Evolutionary conservation across 345 rosid species (phyloP).

Genomic region (Zanthoxylum bungeanum): DNA sequence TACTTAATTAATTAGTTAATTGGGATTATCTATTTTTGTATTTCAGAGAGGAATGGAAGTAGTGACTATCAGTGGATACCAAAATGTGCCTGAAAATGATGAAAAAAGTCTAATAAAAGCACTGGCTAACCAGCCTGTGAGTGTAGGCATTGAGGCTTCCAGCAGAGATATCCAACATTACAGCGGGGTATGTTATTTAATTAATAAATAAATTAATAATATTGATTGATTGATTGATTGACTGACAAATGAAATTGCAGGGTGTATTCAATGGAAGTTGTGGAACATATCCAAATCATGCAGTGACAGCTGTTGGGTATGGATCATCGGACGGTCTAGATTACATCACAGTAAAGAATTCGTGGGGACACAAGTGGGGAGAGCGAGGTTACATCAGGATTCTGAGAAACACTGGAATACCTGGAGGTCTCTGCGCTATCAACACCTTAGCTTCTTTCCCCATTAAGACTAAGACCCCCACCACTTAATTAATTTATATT

Average conservation of each 20-base stretch:
- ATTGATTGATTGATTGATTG: background rate
- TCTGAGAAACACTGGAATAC: slow-evolving; percentile 34
- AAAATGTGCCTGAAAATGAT: slow-evolving; percentile 56
- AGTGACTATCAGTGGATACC: slow-evolving; percentile 60
- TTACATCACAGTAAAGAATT: slow-evolving; percentile 37
- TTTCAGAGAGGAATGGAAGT: slow-evolving; percentile 50
- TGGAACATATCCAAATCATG: slow-evolving; percentile 32
- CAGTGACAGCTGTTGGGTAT: slow-evolving; percentile 42
- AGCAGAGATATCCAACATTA: slow-evolving; percentile 73
- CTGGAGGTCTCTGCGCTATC: slow-evolving; percentile 39
- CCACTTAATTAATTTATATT: background rate
- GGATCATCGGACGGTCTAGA: slow-evolving; percentile 26
- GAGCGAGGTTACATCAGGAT: slow-evolving; percentile 38
- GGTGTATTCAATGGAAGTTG: slow-evolving; percentile 36
- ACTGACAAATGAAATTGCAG: background rate
- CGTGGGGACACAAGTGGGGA: slow-evolving; percentile 47
- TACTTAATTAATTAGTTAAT: background rate
- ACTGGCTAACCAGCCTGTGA: slow-evolving; percentile 70
- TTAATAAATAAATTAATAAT: too few relatives aligned
- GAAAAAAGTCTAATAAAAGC: slow-evolving; percentile 68
- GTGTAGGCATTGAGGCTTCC: slow-evolving; percentile 78
- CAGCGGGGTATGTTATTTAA: slow-evolving; percentile 43
- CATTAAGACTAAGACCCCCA: background rate
- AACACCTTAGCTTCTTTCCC: slow-evolving; percentile 43
- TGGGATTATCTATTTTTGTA: background rate